phyloP scores from a whole-genome alignment of 495 filamentous ascomycete genomes.

The Monascus purpureus region DNA sequence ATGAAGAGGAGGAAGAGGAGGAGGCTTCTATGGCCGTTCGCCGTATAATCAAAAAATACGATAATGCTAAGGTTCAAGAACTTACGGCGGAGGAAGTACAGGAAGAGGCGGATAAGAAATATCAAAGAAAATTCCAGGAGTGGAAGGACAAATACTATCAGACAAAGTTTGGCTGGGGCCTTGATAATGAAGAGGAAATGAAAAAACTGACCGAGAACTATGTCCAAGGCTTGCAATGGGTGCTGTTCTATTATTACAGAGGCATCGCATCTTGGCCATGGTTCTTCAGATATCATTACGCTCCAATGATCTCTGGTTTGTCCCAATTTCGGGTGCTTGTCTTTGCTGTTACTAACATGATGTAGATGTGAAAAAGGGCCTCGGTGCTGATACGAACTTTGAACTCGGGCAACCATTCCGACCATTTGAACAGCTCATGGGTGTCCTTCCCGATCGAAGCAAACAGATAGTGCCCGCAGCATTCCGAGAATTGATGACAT shows the following conservation, averaged over 20 bases:
- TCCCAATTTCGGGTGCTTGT: too few species aligned
- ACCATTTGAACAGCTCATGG: slow-evolving; percentile 96
- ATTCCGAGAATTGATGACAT: slow-evolving; percentile 89
- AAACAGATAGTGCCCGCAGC: slow-evolving; percentile 84
- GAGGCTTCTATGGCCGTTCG: slow-evolving; percentile 71
- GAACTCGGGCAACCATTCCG: slow-evolving; percentile 84
- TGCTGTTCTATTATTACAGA: slow-evolving; percentile 93
- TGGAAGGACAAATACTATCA: slow-evolving; percentile 94
- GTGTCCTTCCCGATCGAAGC: slow-evolving; percentile 90
- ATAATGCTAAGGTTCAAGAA: slow-evolving; percentile 77
- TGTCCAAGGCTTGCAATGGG: slow-evolving; percentile 95
- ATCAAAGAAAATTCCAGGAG: slow-evolving; percentile 69
- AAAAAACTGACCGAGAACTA: slow-evolving; percentile 86
- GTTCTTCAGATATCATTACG: slow-evolving; percentile 95
- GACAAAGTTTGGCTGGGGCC: slow-evolving; percentile 81
- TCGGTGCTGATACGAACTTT: slow-evolving; percentile 83
- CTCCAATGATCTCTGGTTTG: slow-evolving; percentile 83
- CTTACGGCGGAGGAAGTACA: slow-evolving; percentile 64
- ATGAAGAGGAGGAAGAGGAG: slow-evolving; percentile 63
- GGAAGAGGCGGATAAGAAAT: slow-evolving; percentile 61
- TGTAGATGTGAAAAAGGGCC: slow-evolving; percentile 72
- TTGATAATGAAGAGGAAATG: slow-evolving; percentile 69
- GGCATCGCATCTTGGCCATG: slow-evolving; percentile 97
- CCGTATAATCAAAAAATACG: slow-evolving; percentile 76
- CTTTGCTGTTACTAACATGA: slow-evolving; percentile 4